A percentile compares a stretch with the other conserved stretches of the same genome.
phyloP scores from a whole-genome alignment of 108 stramenopile genomes.

The Pseudonitzschia multiseries region DNA sequence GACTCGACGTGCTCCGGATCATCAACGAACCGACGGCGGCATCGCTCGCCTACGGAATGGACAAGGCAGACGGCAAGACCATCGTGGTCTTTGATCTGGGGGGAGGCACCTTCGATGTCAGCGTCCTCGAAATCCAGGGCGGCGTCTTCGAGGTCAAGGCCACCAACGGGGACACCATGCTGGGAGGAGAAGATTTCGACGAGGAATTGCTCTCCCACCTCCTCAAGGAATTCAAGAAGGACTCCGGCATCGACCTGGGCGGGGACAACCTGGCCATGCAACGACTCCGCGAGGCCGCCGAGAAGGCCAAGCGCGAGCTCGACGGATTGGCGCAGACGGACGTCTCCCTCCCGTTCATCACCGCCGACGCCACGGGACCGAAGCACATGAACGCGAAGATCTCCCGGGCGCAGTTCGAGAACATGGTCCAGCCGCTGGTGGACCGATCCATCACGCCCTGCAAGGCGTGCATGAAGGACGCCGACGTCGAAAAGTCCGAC shows the following conservation, averaged over 20 bases:
- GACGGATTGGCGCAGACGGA: constrained; percentile 99
- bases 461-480: constrained; percentile 95
- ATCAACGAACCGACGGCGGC: constrained; percentile 99
- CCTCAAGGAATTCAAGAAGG: constrained; percentile 93
- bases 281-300: constrained; percentile 97
- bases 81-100: constrained; percentile 99
- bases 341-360: constrained; percentile 98
- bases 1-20: constrained; percentile 98
- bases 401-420: constrained; percentile 94
- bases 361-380: constrained; percentile 97
- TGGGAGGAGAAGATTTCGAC: constrained; percentile 99
- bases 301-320: constrained; percentile 99
- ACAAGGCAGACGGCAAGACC: constrained; percentile 98
- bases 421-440: constrained; percentile 90
- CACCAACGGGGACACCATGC: constrained; percentile 99
- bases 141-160: constrained; percentile 99
- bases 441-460: constrained; percentile 96
- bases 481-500: constrained; percentile 87
- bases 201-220: constrained; percentile 92
- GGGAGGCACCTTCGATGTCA: constrained; percentile 99
- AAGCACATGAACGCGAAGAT: constrained; percentile 98
- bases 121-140: constrained; percentile 97
- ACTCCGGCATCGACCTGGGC: constrained; percentile 87
- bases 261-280: constrained; percentile 98
- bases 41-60: constrained; percentile 98